Percentiles rank a stretch among this genome's conserved stretches.
These are phyloP conservation scores for Ophiosphaerella korrae DNA, from an alignment of 2,329 filamentous ascomycete species.

Conservation along the genomic window DNA sequence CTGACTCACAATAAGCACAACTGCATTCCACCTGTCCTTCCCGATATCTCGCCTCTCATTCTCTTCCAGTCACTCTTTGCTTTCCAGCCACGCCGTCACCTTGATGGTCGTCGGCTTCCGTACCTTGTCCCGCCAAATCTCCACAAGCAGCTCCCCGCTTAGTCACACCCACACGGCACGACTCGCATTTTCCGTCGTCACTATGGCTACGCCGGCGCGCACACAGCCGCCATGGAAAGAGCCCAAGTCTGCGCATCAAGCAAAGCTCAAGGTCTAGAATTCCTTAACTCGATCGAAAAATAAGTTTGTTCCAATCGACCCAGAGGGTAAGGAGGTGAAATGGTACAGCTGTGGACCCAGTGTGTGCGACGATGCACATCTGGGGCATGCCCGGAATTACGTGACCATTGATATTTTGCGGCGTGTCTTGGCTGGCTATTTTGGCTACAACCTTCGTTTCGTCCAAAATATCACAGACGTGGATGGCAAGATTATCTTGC, in stretches of 20 bases:
- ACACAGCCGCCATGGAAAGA: slow-evolving; percentile 48
- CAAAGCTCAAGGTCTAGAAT: slow-evolving; percentile 75
- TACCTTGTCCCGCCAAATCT: slow-evolving; percentile 33
- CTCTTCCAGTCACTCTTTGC: slow-evolving; percentile 21
- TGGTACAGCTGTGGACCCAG: slow-evolving; percentile 94
- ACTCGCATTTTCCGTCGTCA: slow-evolving; percentile 20
- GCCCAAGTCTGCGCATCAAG: slow-evolving; percentile 50
- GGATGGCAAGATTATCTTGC: slow-evolving; percentile 64
- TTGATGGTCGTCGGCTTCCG: slow-evolving; percentile 41
- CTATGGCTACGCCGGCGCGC: slow-evolving; percentile 43
- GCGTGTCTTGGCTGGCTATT: slow-evolving; percentile 81
- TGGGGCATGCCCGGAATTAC: slow-evolving; percentile 88
- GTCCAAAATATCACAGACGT: slow-evolving; percentile 87
- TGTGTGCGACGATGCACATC: slow-evolving; percentile 79
- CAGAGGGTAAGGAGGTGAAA: slow-evolving; percentile 68
- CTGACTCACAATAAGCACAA: slow-evolving; percentile 30
- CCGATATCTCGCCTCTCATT: slow-evolving; percentile 5
- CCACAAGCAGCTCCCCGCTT: slow-evolving; percentile 29
- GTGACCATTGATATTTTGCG: slow-evolving; percentile 87
- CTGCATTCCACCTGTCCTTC: slow-evolving; percentile 18
- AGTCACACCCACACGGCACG: slow-evolving; percentile 16
- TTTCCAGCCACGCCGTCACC: slow-evolving; percentile 13
- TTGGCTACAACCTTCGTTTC: slow-evolving; percentile 80
- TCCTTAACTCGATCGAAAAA: slow-evolving; percentile 76
- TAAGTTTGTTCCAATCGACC: slow-evolving; percentile 74